Evolutionary conservation across 75 land plant species (phyloP).

Genomic region (Ceratopteris richardii): DNA sequence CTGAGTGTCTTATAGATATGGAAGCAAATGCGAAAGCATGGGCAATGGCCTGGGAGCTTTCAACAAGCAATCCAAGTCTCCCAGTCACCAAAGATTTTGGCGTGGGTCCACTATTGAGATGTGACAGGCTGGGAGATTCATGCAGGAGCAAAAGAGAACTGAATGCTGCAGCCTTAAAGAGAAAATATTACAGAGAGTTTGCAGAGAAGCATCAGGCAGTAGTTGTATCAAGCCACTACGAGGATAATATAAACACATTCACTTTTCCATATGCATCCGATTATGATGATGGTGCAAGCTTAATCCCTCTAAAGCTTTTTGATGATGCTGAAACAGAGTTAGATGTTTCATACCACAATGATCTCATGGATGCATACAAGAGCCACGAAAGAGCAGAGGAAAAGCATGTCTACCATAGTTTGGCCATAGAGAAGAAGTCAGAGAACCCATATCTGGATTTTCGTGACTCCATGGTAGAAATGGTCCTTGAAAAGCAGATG

Average conservation of each 20-base stretch:
- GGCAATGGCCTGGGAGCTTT: constrained; percentile 19
- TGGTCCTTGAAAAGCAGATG: constrained; percentile 18
- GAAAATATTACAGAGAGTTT: neutral
- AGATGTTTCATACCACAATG: neutral
- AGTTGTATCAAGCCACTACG: neutral
- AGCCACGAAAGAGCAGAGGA: too few relatives aligned
- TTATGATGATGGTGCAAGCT: too few relatives aligned
- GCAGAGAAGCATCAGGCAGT: neutral
- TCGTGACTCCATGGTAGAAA: constrained; percentile 24
- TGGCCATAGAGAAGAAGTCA: constrained; percentile 18
- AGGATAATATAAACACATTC: too few relatives aligned
- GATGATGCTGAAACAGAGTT: neutral
- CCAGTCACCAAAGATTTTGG: neutral
- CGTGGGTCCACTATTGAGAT: neutral
- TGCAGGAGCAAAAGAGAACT: too few relatives aligned
- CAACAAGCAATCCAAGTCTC: neutral
- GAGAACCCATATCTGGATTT: constrained; percentile 18
- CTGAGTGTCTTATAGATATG: constrained; percentile 6
- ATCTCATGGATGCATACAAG: neutral
- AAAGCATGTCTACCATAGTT: constrained; percentile 9
- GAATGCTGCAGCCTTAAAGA: constrained; percentile 1
- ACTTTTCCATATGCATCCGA: too few relatives aligned
- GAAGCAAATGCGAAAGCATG: constrained; percentile 25
- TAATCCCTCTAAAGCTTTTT: too few relatives aligned
- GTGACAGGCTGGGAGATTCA: neutral